These are phyloP conservation scores for Fusarium nodosum DNA, from an alignment of 2,329 filamentous ascomycete genomes.

Conservation along the genomic window DNA sequence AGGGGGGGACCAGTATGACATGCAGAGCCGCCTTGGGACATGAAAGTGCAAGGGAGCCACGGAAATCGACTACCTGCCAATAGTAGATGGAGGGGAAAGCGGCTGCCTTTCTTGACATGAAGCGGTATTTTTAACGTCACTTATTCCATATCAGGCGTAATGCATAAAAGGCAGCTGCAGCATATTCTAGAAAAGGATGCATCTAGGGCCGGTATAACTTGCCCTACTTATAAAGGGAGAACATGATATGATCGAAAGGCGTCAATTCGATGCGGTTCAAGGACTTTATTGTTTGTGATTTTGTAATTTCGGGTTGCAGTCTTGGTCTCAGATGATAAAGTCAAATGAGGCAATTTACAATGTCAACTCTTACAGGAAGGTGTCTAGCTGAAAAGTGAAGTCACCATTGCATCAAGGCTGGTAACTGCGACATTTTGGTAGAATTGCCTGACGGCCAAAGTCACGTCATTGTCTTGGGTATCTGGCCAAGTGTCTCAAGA, in stretches of 20 bases:
- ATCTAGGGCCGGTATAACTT: background rate
- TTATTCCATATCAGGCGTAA: background rate
- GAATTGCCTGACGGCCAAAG: background rate
- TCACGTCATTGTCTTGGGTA: background rate
- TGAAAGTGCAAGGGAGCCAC: too few relatives aligned
- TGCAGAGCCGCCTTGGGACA: background rate
- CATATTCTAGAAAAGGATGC: background rate
- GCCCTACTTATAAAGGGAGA: background rate
- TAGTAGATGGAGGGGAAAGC: background rate
- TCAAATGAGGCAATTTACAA: background rate
- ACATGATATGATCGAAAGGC: background rate
- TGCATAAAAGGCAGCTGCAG: background rate
- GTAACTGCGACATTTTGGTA: background rate
- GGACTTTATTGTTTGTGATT: background rate
- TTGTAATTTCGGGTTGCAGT: background rate
- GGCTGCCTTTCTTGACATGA: background rate
- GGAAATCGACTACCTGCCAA: background rate
- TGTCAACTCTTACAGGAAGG: background rate
- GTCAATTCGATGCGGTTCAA: background rate
- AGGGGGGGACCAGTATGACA: background rate
- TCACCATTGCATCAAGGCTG: background rate
- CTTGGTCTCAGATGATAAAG: background rate
- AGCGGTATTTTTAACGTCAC: background rate
- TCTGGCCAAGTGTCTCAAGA: background rate
- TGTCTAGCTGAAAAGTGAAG: background rate